Evolutionary conservation across 1,284 basidiomycete species (phyloP).

Genomic region (Uromyces viciae-fabae): DNA sequence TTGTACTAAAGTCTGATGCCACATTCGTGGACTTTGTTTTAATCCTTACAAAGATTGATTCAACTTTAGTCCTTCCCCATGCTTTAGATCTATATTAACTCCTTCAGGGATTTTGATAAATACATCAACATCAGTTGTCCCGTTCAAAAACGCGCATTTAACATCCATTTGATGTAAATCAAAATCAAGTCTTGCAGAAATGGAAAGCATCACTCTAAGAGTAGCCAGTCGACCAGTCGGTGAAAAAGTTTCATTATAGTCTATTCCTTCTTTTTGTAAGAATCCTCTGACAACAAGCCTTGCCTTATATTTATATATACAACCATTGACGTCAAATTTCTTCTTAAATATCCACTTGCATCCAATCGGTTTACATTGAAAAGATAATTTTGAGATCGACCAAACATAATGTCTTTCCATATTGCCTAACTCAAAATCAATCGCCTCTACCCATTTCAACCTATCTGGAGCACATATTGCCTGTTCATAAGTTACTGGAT

Average conservation of each 20-base stretch:
- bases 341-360: slow-evolving; percentile 26
- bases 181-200: background rate
- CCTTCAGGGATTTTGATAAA: background rate
- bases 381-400: background rate
- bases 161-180: slow-evolving; percentile 11
- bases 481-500: background rate
- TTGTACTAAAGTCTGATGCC: background rate
- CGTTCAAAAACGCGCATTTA: slow-evolving; percentile 10
- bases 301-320: slow-evolving; percentile 9
- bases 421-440: background rate
- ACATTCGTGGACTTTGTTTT: slow-evolving; percentile 17
- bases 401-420: slow-evolving; percentile 9
- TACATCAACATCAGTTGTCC: background rate
- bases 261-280: slow-evolving; percentile 26
- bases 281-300: slow-evolving; percentile 16
- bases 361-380: background rate
- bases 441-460: slow-evolving; percentile 7
- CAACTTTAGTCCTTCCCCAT: background rate
- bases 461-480: background rate
- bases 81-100: background rate
- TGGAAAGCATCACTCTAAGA: background rate
- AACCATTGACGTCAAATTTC: slow-evolving; percentile 9
- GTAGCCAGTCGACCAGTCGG: slow-evolving; percentile 2
- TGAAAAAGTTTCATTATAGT: slow-evolving; percentile 3
- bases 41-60: slow-evolving; percentile 30